These are phyloP conservation scores for Ascodesmis nigricans DNA, from an alignment of 495 filamentous ascomycete species.

Conservation along the genomic window DNA sequence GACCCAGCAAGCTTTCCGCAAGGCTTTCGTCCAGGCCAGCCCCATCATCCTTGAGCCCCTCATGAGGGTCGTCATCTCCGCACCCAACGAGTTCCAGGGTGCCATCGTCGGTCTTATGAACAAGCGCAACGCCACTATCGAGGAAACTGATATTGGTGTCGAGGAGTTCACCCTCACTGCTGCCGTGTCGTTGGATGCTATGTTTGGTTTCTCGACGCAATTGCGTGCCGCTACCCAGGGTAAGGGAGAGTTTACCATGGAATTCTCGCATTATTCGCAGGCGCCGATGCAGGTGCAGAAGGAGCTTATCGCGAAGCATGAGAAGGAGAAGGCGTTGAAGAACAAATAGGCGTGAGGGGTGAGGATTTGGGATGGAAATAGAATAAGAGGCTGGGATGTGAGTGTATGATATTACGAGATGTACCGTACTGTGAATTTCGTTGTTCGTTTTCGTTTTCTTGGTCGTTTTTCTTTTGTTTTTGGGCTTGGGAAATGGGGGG, in stretches of 20 bases:
- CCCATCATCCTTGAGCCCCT: slow-evolving; percentile 79
- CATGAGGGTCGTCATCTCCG: slow-evolving; percentile 94
- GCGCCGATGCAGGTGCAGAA: slow-evolving; percentile 84
- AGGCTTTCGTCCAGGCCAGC: slow-evolving; percentile 59
- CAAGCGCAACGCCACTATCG: slow-evolving; percentile 86
- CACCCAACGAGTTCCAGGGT: slow-evolving; percentile 94
- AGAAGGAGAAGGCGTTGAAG: slow-evolving; percentile 63
- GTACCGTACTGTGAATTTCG: too few relatives aligned
- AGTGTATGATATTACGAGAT: too few relatives aligned
- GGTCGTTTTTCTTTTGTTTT: too few relatives aligned
- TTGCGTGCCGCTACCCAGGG: slow-evolving; percentile 88
- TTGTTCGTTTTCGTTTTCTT: too few relatives aligned
- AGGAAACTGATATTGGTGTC: slow-evolving; percentile 80
- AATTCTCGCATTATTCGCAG: slow-evolving; percentile 85
- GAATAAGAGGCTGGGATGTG: too few relatives aligned
- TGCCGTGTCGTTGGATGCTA: slow-evolving; percentile 78
- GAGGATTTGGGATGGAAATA: too few relatives aligned
- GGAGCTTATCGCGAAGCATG: slow-evolving; percentile 69
- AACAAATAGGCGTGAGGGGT: too few relatives aligned
- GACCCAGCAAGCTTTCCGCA: slow-evolving; percentile 91
- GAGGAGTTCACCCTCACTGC: slow-evolving; percentile 93
- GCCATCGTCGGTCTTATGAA: slow-evolving; percentile 86
- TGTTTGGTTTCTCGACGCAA: slow-evolving; percentile 91
- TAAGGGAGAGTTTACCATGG: slow-evolving; percentile 98
- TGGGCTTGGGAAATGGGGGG: too few relatives aligned